Evolutionary conservation across 2,329 filamentous ascomycete species (phyloP).

Genomic region (Pleomassaria siparia): DNA sequence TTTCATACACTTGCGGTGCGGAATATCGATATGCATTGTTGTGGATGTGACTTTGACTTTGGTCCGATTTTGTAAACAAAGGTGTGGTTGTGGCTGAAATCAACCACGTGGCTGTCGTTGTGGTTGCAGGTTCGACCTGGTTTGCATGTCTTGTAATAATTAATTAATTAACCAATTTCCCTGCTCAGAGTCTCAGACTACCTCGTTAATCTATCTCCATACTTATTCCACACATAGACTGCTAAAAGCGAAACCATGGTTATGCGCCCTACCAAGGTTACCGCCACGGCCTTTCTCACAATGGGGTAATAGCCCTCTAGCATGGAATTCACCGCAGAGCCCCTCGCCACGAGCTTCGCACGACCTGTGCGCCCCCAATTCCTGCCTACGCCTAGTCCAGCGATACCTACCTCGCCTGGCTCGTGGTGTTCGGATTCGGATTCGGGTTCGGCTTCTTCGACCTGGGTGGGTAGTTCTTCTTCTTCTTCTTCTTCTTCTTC

Average conservation of each 20-base stretch:
- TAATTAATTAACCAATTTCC: too few species aligned
- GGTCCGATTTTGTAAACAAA: too few species aligned
- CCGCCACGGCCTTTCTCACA: slow-evolving; percentile 49
- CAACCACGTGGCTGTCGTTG: too few species aligned
- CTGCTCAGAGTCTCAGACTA: too few species aligned
- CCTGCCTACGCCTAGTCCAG: slow-evolving; percentile 47
- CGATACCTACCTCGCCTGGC: slow-evolving; percentile 49
- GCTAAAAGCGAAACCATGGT: slow-evolving; percentile 24
- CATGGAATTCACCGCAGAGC: slow-evolving; percentile 50
- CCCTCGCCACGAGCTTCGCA: slow-evolving; percentile 41
- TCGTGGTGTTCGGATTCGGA: slow-evolving; percentile 22
- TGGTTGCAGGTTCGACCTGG: too few species aligned
- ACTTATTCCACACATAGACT: slow-evolving; percentile 24
- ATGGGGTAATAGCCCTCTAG: slow-evolving; percentile 57
- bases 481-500: slow-evolving; percentile 29
- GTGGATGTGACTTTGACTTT: too few species aligned
- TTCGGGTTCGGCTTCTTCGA: slow-evolving; percentile 18
- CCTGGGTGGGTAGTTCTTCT: slow-evolving; percentile 24
- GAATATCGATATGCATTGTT: too few species aligned
- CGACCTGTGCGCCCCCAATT: slow-evolving; percentile 39
- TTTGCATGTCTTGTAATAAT: too few species aligned
- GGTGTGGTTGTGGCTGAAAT: too few species aligned
- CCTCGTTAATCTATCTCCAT: not conserved
- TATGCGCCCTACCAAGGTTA: slow-evolving; percentile 45
- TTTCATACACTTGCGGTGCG: too few species aligned